Conservation (phyloP, 2,329 filamentous ascomycete genomes). For the Nannizzia gypsea region DNA sequence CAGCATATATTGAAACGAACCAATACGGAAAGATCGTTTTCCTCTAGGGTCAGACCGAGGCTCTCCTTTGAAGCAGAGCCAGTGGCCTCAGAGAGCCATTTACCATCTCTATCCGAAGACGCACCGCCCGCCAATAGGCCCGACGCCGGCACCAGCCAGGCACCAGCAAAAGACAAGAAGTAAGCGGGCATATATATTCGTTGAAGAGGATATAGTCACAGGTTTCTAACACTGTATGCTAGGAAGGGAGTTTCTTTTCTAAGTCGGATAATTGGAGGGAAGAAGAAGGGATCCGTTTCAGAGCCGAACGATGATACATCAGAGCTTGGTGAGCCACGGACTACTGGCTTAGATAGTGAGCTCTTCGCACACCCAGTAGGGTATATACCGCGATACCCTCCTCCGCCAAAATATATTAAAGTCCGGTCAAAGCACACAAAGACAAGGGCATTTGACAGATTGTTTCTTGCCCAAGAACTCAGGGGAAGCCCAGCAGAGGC, state of each 20-base stretch:
- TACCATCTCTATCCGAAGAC: constrained; percentile 22
- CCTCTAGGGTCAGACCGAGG: constrained; percentile 31
- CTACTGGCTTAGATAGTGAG: constrained; percentile 70
- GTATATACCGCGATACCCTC: constrained; percentile 76
- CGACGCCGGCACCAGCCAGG: constrained; percentile 17
- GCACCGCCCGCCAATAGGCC: constrained; percentile 16
- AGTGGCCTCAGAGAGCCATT: constrained; percentile 27
- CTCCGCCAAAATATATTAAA: constrained; percentile 82
- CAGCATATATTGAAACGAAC: constrained; percentile 55
- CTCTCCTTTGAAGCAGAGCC: constrained; percentile 33
- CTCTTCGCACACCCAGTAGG: constrained; percentile 70
- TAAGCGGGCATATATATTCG: constrained; percentile 31
- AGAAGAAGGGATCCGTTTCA: constrained; percentile 53
- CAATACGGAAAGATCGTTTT: constrained; percentile 49
- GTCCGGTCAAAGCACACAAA: constrained; percentile 73
- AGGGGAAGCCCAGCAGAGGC: constrained; percentile 34
- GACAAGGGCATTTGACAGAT: constrained; percentile 64
- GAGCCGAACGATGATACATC: constrained; percentile 50
- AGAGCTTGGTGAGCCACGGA: constrained; percentile 57
- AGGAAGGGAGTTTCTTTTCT: constrained; percentile 87
- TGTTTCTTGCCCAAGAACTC: constrained; percentile 91
- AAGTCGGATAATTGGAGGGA: constrained; percentile 65
- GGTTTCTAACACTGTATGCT: constrained; percentile 5
- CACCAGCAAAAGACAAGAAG: constrained; percentile 51
- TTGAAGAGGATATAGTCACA: neutral